These are phyloP conservation scores for Saturnispora bothae DNA, from an alignment of 805 yeast genomes.

Conservation along the genomic window DNA sequence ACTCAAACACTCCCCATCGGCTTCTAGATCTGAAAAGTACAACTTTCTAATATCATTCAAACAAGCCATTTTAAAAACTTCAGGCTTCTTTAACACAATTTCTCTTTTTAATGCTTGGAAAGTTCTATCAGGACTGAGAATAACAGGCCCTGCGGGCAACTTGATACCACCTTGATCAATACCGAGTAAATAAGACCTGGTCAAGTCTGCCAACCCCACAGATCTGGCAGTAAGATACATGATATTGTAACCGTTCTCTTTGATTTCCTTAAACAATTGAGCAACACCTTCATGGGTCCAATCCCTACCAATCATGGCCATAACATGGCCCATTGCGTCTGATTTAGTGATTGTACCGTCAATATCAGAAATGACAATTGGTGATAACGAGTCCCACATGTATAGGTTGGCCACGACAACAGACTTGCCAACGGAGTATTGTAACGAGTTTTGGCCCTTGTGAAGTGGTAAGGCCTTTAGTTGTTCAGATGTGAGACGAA, in stretches of 20 bases:
- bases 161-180: conserved; percentile 65
- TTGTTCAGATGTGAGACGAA: conserved; percentile 87
- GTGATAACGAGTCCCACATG: conserved; percentile 75
- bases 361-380: conserved; percentile 92
- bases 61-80: conserved; percentile 98
- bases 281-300: conserved; percentile 99
- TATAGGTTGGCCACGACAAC: conserved; percentile 61
- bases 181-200: conserved; percentile 71
- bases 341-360: conserved; percentile 98
- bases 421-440: conserved; percentile 78
- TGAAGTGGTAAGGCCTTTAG: conserved; percentile 60
- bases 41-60: conserved; percentile 72
- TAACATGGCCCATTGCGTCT: conserved; percentile 92
- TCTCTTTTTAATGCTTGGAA: conserved; percentile 91
- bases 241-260: conserved; percentile 81
- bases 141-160: conserved; percentile 87
- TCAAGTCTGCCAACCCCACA: conserved; percentile 90
- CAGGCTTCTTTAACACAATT: conserved; percentile 89
- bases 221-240: conserved; percentile 91
- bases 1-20: conserved; percentile 1
- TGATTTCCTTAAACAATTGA: conserved; percentile 76
- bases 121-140: conserved; percentile 89
- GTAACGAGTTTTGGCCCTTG: conserved; percentile 69
- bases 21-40: conserved; percentile 28
- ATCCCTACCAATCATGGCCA: conserved; percentile 88